A percentile compares a stretch with the other conserved stretches of the same genome.
phyloP scores from a whole-genome alignment of 164 flowering plant genomes.

The Buxus sempervirens region DNA sequence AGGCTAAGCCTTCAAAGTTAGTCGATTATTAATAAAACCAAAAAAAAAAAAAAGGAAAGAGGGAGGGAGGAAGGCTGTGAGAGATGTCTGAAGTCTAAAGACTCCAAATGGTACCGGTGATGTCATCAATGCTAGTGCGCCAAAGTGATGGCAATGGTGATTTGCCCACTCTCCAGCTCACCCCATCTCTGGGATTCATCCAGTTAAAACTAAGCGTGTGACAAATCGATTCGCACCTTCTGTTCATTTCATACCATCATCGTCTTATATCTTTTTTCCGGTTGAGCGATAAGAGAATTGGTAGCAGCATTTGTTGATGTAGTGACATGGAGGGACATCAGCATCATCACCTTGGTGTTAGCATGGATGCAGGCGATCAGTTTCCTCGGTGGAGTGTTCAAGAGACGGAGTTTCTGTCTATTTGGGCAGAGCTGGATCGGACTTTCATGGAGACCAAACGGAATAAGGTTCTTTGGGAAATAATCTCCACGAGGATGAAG shows the following conservation, averaged over 20 bases:
- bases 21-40: too few relatives aligned
- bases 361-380: constrained; percentile 43
- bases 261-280: neutral
- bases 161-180: constrained; percentile 76
- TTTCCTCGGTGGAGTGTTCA: constrained; percentile 88
- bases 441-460: constrained; percentile 92
- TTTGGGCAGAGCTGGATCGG: constrained; percentile 71
- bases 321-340: too few relatives aligned
- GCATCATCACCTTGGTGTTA: constrained; percentile 27
- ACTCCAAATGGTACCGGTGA: constrained; percentile 55
- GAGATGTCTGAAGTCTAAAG: too few relatives aligned
- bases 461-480: constrained; percentile 81
- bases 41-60: too few relatives aligned
- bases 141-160: constrained; percentile 83
- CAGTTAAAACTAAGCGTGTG: too few relatives aligned
- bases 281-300: too few relatives aligned
- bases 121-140: constrained; percentile 63
- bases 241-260: neutral
- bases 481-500: constrained; percentile 64
- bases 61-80: too few relatives aligned
- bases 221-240: too few relatives aligned
- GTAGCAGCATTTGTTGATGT: too few relatives aligned
- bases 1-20: too few relatives aligned
- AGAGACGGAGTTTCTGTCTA: constrained; percentile 74
- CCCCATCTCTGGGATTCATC: constrained; percentile 86